Conservation (phyloP, 106 monocot genomes). For the Dendrobium catenatum region DNA sequence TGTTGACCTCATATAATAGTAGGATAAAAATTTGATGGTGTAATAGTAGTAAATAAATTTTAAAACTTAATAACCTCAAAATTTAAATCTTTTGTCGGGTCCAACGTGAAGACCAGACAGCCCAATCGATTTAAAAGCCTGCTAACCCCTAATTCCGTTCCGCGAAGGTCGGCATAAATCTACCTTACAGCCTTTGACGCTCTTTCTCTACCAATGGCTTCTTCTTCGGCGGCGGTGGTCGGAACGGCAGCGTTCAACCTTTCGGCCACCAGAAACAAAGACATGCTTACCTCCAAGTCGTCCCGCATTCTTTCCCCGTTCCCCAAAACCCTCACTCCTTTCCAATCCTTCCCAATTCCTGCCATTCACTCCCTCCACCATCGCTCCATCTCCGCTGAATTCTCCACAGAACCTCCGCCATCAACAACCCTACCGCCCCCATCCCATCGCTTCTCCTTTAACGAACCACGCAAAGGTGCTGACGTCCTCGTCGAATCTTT, state of each 20-base stretch:
- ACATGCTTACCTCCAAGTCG: not conserved
- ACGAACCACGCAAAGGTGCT: constrained; percentile 81
- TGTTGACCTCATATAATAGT: too few species aligned
- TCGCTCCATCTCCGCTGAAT: not conserved
- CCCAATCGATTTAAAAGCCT: too few species aligned
- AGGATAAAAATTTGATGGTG: too few species aligned
- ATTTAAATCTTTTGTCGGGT: not conserved
- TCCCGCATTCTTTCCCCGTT: not conserved
- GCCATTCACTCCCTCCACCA: not conserved
- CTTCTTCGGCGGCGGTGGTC: not conserved
- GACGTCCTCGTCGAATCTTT: constrained; percentile 90
- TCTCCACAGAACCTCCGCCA: not conserved
- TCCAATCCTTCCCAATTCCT: not conserved
- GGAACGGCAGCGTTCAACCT: not conserved
- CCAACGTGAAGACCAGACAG: too few species aligned
- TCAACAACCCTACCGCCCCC: not conserved
- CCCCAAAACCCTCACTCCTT: not conserved
- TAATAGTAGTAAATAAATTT: too few species aligned
- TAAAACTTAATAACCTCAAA: too few species aligned
- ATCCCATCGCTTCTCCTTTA: constrained; percentile 21
- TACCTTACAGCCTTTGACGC: not conserved
- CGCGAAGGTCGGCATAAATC: not conserved
- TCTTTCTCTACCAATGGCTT: not conserved
- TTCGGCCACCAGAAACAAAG: not conserved
- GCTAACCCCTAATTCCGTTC: too few species aligned